Conservation (phyloP, 2,329 filamentous ascomycete species). For the Monosporascus sp. region DNA sequence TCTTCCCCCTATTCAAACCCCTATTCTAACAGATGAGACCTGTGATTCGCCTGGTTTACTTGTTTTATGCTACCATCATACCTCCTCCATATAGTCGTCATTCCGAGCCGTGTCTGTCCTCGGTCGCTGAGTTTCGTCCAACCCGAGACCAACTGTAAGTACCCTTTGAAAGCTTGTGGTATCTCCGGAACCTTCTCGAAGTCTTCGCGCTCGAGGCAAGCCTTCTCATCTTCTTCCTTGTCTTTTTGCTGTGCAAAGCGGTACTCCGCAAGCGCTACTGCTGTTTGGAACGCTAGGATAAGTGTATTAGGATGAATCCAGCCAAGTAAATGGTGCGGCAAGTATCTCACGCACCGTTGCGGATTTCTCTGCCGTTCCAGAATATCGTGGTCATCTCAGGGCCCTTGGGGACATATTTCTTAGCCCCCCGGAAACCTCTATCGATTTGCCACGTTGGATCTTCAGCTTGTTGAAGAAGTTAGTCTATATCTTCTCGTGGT, state of each 20-base stretch:
- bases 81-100: background rate
- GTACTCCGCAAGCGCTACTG: constrained; percentile 7
- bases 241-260: background rate
- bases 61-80: background rate
- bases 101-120: background rate
- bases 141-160: background rate
- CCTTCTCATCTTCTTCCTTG: constrained; percentile 1
- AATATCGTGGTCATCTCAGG: background rate
- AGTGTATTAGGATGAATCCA: background rate
- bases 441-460: constrained; percentile 1
- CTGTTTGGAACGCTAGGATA: constrained; percentile 3
- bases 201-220: constrained; percentile 1
- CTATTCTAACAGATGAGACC: no score
- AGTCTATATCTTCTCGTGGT: constrained; percentile 18
- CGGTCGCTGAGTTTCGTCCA: background rate
- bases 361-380: constrained; percentile 7
- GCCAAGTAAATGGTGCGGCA: background rate
- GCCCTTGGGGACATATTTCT: constrained; percentile 5
- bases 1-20: no score
- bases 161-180: constrained; percentile 3
- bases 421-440: background rate
- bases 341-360: constrained; percentile 1
- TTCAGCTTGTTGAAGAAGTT: constrained; percentile 11
- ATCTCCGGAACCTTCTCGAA: constrained; percentile 7
- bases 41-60: no score